These are phyloP conservation scores for Cordyceps militaris DNA, from an alignment of 2,329 filamentous ascomycete genomes.

Conservation along the genomic window DNA sequence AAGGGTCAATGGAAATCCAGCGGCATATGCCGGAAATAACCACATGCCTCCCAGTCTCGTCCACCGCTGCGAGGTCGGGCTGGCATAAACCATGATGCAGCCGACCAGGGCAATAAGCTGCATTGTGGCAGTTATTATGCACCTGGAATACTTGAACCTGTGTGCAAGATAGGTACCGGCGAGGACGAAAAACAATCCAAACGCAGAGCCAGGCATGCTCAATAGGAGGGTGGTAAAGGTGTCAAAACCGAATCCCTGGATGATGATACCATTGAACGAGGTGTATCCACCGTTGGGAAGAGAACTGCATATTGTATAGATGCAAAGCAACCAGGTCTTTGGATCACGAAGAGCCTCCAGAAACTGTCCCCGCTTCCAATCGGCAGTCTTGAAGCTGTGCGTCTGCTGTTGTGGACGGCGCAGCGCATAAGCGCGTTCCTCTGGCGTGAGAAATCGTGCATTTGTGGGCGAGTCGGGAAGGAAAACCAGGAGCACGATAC, in stretches of 20 bases:
- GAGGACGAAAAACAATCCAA: conserved; percentile 6
- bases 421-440: not conserved
- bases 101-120: conserved; percentile 2
- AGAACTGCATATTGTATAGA: conserved; percentile 51
- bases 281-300: conserved; percentile 51
- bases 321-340: conserved; percentile 51
- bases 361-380: conserved; percentile 38
- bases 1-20: conserved; percentile 34
- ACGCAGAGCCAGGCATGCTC: conserved; percentile 41
- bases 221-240: conserved; percentile 48
- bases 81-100: conserved; percentile 8
- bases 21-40: conserved; percentile 51
- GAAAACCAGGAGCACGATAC: conserved; percentile 10
- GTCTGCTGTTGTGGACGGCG: conserved; percentile 7
- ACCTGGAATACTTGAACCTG: conserved; percentile 9
- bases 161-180: conserved; percentile 1
- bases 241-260: conserved; percentile 49
- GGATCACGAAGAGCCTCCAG: conserved; percentile 41
- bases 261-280: conserved; percentile 54
- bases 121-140: not conserved
- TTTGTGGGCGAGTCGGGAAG: conserved; percentile 18
- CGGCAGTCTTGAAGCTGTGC: conserved; percentile 34
- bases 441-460: not conserved
- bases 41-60: conserved; percentile 18
- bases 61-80: not conserved